phyloP scores from a whole-genome alignment of 352 stramenopile genomes.

The Phytopythium boreale region DNA sequence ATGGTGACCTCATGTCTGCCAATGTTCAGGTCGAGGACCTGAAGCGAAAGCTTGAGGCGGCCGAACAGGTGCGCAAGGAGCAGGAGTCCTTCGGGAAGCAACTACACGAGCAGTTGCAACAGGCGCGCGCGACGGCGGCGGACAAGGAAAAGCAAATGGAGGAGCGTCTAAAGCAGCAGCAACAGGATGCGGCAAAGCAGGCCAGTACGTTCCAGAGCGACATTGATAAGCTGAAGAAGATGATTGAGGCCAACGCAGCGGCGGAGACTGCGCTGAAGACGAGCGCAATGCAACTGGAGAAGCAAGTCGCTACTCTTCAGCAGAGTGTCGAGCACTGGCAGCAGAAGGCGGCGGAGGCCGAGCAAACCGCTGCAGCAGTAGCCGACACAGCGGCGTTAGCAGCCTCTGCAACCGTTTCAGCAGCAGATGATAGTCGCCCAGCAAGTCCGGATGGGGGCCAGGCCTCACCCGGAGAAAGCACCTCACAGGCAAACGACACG shows the following conservation, averaged over 20 bases:
- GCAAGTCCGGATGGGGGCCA: slow-evolving; percentile 5
- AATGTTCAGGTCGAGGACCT: slow-evolving; percentile 77
- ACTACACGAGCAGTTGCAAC: slow-evolving; percentile 52
- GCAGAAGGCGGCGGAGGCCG: slow-evolving; percentile 23
- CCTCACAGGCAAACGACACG: slow-evolving; percentile 38
- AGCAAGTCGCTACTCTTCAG: slow-evolving; percentile 28
- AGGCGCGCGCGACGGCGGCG: slow-evolving; percentile 33
- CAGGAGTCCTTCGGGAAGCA: slow-evolving; percentile 51
- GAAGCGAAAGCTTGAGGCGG: slow-evolving; percentile 59
- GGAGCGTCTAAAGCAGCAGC: slow-evolving; percentile 35
- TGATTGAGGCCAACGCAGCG: slow-evolving; percentile 32
- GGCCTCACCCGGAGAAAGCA: slow-evolving; percentile 13
- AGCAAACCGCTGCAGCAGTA: slow-evolving; percentile 10
- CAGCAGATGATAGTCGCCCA: not conserved
- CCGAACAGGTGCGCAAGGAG: slow-evolving; percentile 65
- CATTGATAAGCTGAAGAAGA: slow-evolving; percentile 33
- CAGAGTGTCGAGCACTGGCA: slow-evolving; percentile 15
- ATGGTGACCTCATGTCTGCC: slow-evolving; percentile 67
- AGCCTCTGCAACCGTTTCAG: not conserved
- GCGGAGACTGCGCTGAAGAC: slow-evolving; percentile 31
- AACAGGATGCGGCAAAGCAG: slow-evolving; percentile 22
- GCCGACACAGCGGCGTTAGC: not conserved
- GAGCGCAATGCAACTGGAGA: slow-evolving; percentile 27
- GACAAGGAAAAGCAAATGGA: slow-evolving; percentile 50
- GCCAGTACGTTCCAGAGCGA: slow-evolving; percentile 38